Base-by-base conservation (phyloP, 768 basidiomycete species). In the Antrodiella citrinella region DNA sequence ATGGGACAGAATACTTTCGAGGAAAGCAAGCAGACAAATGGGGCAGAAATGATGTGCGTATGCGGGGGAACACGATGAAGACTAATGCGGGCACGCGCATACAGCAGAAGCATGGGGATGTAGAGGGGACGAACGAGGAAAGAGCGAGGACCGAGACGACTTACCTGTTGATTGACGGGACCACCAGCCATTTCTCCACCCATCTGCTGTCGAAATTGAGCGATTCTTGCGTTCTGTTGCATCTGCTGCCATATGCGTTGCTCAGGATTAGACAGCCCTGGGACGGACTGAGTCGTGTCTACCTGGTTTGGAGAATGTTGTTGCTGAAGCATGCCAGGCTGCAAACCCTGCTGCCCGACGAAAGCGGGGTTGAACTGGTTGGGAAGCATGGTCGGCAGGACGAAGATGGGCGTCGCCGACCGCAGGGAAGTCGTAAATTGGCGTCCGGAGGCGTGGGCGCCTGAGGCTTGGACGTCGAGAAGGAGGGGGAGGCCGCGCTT, bases 221-320 rank as follows among this genome's bases (percentile, higher is more conserved):
- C 41, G 4, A 21, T 10, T 4, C 45, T 47, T 24, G 42, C 45
- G n/a, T 50, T 49, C 15, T 51, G 30, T 21, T 48, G 50, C 23
- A 51, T 74, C 64, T 78, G 74, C 64, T 76, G 75, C 82, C 81
- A 84, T 58, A 77, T 68, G 53, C 73, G 76, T 5, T 43, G 41
- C 18, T 22, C 15, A 18, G 53, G 55, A 55, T 23, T 76, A 74
- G 62, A 83, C 81, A 62, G 72, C 65, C 75, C 75, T 56, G 66
- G 66, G 59, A 73, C 63, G 41, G 67, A 61, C 51, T 69, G 57
- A 59, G 66, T 60, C 54, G 68, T 61, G 57, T 69, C 68, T 35
- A 60, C 60, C 43, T 66, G 68, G 20, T 69, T 71, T 49, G 73
- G 47, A 18, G 45, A 47, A 15, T 41, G 72, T 47, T 74, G 76